A percentile compares a stretch with the other conserved stretches of the same genome.
These are phyloP conservation scores for Tuber aestivum DNA, from an alignment of 495 filamentous ascomycete genomes.

Conservation along the genomic window DNA sequence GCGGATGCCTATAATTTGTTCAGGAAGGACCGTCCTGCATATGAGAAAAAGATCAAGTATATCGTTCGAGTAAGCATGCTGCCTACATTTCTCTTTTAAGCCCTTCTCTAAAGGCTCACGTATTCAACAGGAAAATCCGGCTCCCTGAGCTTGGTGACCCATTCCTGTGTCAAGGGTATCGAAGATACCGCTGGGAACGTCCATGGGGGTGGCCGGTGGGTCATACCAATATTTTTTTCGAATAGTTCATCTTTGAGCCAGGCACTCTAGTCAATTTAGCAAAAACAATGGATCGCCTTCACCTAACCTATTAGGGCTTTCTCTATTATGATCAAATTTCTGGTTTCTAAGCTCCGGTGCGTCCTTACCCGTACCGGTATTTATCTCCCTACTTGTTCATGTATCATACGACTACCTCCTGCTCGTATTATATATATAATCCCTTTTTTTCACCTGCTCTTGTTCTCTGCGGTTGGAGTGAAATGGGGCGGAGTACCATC, in stretches of 20 bases:
- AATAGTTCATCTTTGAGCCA: not conserved
- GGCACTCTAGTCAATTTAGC: not conserved
- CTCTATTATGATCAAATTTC: not conserved
- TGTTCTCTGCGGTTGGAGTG: not conserved
- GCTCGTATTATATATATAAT: not conserved
- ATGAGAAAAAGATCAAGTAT: constrained; percentile 78
- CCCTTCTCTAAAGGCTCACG: constrained; percentile 2
- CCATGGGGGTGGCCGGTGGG: not conserved
- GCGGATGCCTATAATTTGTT: constrained; percentile 96
- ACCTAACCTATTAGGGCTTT: not conserved
- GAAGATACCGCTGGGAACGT: not conserved
- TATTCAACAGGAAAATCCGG: constrained; percentile 32
- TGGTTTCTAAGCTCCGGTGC: not conserved
- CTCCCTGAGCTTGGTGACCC: constrained; percentile 14
- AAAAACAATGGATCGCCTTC: not conserved
- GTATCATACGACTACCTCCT: not conserved
- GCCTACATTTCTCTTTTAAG: not conserved
- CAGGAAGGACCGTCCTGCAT: constrained; percentile 80
- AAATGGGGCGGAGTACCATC: not conserved
- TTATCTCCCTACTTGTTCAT: not conserved
- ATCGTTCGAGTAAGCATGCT: constrained; percentile 53
- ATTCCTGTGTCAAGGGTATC: not conserved
- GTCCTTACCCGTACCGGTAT: not conserved
- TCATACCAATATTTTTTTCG: not conserved
- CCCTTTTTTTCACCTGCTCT: not conserved